These are phyloP conservation scores for Xylaria flabelliformis DNA, from an alignment of 495 filamentous ascomycete genomes.

Conservation along the genomic window DNA sequence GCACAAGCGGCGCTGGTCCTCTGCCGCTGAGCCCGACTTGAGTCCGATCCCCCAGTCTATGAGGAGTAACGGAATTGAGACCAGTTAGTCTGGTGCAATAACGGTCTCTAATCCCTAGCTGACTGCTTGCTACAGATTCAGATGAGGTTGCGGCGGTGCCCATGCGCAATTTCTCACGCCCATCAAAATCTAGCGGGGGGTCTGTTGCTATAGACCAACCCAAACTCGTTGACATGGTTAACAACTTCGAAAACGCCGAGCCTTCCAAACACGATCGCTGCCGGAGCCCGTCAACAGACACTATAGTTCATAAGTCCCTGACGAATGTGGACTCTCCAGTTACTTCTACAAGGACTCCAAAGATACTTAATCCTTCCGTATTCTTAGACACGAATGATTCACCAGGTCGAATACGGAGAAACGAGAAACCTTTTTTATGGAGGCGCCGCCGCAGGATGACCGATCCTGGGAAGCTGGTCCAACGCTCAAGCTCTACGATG, in stretches of 20 bases:
- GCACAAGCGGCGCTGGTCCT: slow-evolving; percentile 54
- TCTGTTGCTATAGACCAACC: not conserved
- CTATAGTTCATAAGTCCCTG: slow-evolving; percentile 33
- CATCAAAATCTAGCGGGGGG: slow-evolving; percentile 5
- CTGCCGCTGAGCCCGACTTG: slow-evolving; percentile 50
- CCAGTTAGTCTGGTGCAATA: slow-evolving; percentile 35
- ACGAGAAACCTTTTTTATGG: slow-evolving; percentile 43
- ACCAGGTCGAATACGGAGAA: slow-evolving; percentile 19
- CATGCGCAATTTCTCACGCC: slow-evolving; percentile 34
- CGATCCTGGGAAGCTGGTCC: slow-evolving; percentile 31
- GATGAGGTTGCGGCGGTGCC: slow-evolving; percentile 18
- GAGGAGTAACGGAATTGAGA: slow-evolving; percentile 36
- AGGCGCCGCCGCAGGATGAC: slow-evolving; percentile 34
- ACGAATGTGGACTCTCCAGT: slow-evolving; percentile 13
- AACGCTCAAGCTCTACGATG: not conserved
- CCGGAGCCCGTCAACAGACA: slow-evolving; percentile 33
- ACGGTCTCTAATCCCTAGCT: not conserved
- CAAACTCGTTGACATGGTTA: not conserved
- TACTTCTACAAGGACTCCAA: not conserved
- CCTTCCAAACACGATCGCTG: slow-evolving; percentile 11
- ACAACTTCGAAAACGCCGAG: not conserved
- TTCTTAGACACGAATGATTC: slow-evolving; percentile 1
- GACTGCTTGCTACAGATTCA: slow-evolving; percentile 29
- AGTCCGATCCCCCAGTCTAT: slow-evolving; percentile 55
- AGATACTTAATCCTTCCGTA: not conserved